Evolutionary conservation across 768 basidiomycete genomes (phyloP), one percentile per base, ranked within the genome.

Genomic region (Mycena maculata): DNA sequence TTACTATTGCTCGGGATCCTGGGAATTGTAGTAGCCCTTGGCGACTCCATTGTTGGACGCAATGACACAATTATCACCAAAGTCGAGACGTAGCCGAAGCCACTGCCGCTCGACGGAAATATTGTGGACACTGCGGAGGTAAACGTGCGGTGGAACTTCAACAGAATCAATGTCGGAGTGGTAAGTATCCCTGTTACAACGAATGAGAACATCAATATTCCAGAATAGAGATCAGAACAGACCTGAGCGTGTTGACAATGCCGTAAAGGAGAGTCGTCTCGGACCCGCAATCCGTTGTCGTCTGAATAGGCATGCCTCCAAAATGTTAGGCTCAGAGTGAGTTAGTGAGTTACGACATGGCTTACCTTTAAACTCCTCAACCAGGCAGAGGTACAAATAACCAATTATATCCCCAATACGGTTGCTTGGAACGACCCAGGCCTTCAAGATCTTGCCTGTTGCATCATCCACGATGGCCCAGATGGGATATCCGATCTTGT

Each of bases 391-490:
- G 61, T 67, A 82, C 1, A 81, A 59, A 69, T 81, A 82, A 2
- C 56, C 77, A 36, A 82, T 63, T 10, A 77, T 67, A 30, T 64
- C 45, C 1, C 69, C 74, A 30, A 77, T 22, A 1, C 78, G 68
- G 60, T 83, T 84, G 66, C 73, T 80, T 0, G 82, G 82, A 18
- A 82, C 75, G 42, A 81, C 77, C 78, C 78, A 79, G 13, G 70
- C 74, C 27, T 73, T 76, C 31, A 83, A 71, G 73, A 78, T 79
- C 39, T 69, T 72, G 0, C 71, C 72, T 0, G 76, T 76, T 1
- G 72, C 75, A 59, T 78, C 74, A 52, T 83, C 81, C 18, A 77
- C 75, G 52, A 82, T 61, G 4, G 65, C 80, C 72, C 75, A 83
- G 25, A 83, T 71, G 0, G 79, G 77, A 67, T 83, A 83, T 0